These are phyloP conservation scores for Amylocarpus encephaloides DNA, from an alignment of 2,329 filamentous ascomycete genomes.

Conservation along the genomic window DNA sequence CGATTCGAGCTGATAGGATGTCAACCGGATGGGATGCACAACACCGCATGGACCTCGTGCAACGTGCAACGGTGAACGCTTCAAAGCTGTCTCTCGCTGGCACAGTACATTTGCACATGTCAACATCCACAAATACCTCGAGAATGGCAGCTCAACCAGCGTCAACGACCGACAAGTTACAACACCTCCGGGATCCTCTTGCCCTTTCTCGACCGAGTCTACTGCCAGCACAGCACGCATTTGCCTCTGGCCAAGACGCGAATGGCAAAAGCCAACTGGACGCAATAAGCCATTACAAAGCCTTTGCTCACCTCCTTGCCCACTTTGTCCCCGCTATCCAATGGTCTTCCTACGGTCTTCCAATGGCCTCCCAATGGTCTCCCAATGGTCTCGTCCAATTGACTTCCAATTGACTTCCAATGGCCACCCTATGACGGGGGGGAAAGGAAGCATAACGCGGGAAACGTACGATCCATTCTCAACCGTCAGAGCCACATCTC, in stretches of 20 bases:
- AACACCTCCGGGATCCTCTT: background rate
- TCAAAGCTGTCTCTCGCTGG: background rate
- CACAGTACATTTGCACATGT: background rate
- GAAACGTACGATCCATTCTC: background rate
- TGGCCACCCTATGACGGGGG: background rate
- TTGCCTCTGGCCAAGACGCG: conserved; percentile 1
- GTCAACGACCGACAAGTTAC: background rate
- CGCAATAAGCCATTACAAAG: conserved; percentile 1
- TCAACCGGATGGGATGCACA: background rate
- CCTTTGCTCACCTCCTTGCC: background rate
- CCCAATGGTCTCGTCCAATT: too few relatives aligned
- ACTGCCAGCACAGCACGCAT: conserved; percentile 1
- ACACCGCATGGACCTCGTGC: background rate
- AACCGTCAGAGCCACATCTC: background rate
- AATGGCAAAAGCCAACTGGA: background rate
- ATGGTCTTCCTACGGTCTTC: too few relatives aligned
- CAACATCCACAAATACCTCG: background rate
- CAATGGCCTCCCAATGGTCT: too few relatives aligned
- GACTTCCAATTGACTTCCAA: too few relatives aligned
- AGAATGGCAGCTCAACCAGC: background rate
- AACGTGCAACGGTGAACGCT: background rate
- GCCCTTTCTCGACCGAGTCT: background rate
- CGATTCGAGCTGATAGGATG: background rate
- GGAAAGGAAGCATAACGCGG: background rate
- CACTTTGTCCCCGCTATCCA: background rate